These are phyloP conservation scores for Coffea eugenioides DNA, from an alignment of 257 asterid genomes.

Conservation along the genomic window DNA sequence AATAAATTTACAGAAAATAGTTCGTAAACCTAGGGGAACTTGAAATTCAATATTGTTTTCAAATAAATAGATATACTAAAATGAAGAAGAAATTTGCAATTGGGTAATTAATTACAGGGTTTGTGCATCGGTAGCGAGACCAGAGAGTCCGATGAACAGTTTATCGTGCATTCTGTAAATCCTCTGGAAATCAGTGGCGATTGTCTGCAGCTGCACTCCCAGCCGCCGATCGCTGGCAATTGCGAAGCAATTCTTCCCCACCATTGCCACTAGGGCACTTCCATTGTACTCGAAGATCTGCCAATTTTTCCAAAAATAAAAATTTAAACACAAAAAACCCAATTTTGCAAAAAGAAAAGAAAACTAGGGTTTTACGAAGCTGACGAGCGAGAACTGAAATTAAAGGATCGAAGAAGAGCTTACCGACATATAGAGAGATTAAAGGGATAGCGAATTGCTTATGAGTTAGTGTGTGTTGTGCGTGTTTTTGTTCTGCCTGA, in stretches of 20 bases:
- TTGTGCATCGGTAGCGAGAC: constrained; percentile 90
- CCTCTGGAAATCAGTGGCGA: constrained; percentile 85
- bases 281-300: constrained; percentile 99
- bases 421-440: constrained; percentile 46
- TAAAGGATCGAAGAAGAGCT: constrained; percentile 16
- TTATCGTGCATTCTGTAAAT: constrained; percentile 74
- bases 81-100: not conserved
- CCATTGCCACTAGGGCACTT: constrained; percentile 95
- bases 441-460: not conserved
- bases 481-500: too few species aligned
- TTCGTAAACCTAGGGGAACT: not conserved
- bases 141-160: constrained; percentile 82
- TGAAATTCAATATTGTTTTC: not conserved
- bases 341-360: not conserved
- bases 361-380: constrained; percentile 19
- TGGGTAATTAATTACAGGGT: constrained; percentile 49
- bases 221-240: constrained; percentile 89
- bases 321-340: constrained; percentile 6
- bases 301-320: not conserved
- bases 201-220: constrained; percentile 91
- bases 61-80: not conserved
- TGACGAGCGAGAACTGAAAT: not conserved
- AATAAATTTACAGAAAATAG: too few species aligned
- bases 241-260: constrained; percentile 91
- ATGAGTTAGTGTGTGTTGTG: not conserved